A percentile compares a stretch with the other conserved stretches of the same genome.
Conservation (phyloP, 371 early-diverging fungal genomes). For the Umbelopsis sp. region DNA sequence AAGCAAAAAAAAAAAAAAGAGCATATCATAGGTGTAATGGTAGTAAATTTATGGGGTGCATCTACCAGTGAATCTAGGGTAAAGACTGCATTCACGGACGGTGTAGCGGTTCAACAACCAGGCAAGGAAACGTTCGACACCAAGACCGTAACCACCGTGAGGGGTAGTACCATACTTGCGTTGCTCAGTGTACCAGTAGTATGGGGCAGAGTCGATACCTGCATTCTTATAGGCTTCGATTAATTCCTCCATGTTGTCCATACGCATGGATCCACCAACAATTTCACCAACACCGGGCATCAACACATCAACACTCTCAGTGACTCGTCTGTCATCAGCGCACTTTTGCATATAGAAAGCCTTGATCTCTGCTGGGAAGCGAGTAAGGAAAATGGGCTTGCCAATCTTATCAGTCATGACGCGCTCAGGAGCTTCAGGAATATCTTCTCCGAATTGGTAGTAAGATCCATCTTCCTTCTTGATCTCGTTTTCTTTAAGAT, state of each 20-base stretch:
- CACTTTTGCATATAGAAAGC: constrained; percentile 99
- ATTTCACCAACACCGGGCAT: constrained; percentile 99
- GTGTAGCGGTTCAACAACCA: constrained; percentile 95
- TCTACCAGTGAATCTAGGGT: constrained; percentile 95
- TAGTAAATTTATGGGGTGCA: constrained; percentile 74
- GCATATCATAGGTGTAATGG: background rate
- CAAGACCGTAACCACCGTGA: constrained; percentile 99
- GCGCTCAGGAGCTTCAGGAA: constrained; percentile 99
- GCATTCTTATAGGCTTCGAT: constrained; percentile 95
- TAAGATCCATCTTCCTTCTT: constrained; percentile 89
- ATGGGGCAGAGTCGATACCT: constrained; percentile 95
- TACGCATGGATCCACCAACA: constrained; percentile 99
- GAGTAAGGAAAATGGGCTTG: constrained; percentile 96
- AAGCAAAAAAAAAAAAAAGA: background rate
- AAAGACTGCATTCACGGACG: constrained; percentile 94
- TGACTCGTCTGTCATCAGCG: constrained; percentile 81
- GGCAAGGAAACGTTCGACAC: constrained; percentile 98
- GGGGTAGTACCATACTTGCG: constrained; percentile 98
- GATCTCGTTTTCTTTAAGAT: constrained; percentile 91
- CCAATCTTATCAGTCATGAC: constrained; percentile 97
- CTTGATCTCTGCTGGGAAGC: constrained; percentile 99
- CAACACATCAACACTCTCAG: constrained; percentile 98
- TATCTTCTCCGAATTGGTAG: constrained; percentile 99
- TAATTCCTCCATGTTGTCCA: constrained; percentile 88
- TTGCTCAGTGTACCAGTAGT: constrained; percentile 99